These are phyloP conservation scores for Heteromeles arbutifolia DNA, from an alignment of 306 rosid species.

Conservation along the genomic window DNA sequence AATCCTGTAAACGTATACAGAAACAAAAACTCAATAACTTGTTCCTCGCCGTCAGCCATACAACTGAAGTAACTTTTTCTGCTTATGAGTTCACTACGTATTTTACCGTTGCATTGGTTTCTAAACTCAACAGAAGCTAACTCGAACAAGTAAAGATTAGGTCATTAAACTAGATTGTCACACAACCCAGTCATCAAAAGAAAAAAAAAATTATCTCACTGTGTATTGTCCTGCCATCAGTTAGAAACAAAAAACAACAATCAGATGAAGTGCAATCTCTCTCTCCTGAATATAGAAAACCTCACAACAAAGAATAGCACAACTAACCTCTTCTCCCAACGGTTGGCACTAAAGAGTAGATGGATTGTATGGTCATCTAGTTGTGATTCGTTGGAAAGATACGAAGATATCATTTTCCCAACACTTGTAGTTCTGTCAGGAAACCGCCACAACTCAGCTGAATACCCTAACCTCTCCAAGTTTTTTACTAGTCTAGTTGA, in stretches of 20 bases:
- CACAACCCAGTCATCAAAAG: neutral
- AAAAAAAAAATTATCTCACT: neutral
- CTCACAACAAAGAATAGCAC: neutral
- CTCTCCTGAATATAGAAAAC: neutral
- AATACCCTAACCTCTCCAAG: conserved; percentile 60
- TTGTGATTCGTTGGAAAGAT: conserved; percentile 74
- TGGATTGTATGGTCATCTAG: conserved; percentile 80
- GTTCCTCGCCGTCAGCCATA: neutral
- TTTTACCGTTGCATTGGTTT: neutral
- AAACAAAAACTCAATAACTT: neutral
- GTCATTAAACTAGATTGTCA: neutral
- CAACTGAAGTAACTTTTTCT: neutral
- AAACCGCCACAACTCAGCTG: conserved; percentile 76
- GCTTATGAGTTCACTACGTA: neutral
- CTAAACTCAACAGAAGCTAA: neutral
- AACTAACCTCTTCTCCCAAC: conserved; percentile 92
- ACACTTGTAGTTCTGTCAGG: conserved; percentile 81
- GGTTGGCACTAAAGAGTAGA: conserved; percentile 93
- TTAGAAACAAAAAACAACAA: neutral
- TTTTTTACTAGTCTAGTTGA: conserved; percentile 49
- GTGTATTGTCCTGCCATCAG: neutral
- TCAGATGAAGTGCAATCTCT: neutral
- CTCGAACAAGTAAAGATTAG: neutral
- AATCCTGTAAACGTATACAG: neutral
- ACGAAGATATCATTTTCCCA: conserved; percentile 87